Conservation (phyloP, 2,329 filamentous ascomycete species). For the Didymellaceae sp. region DNA sequence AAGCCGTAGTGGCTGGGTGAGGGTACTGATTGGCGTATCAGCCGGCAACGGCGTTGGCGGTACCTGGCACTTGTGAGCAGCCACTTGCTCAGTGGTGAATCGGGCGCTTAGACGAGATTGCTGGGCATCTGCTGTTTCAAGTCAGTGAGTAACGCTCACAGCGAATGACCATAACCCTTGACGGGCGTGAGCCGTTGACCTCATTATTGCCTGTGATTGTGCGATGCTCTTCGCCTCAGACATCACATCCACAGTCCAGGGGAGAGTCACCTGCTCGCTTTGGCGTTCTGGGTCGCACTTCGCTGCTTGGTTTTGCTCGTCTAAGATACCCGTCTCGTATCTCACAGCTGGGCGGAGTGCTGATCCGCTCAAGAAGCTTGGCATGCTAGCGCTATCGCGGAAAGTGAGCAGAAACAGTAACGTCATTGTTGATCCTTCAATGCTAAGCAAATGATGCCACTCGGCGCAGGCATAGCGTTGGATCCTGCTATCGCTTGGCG, state of each 20-base stretch:
- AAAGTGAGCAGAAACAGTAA: slow-evolving; percentile 1
- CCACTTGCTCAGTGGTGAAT: slow-evolving; percentile 1
- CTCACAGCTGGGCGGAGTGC: neutral
- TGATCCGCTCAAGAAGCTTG: neutral
- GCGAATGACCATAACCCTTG: neutral
- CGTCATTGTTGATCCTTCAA: slow-evolving; percentile 9
- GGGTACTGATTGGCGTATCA: neutral
- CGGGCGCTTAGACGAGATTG: slow-evolving; percentile 3
- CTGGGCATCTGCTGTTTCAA: neutral
- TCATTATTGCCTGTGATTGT: neutral
- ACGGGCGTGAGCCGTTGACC: neutral
- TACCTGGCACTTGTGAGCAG: slow-evolving; percentile 5
- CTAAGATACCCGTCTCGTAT: slow-evolving; percentile 1
- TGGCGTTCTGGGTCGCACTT: neutral
- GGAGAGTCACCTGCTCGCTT: neutral
- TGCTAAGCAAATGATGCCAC: slow-evolving; percentile 15
- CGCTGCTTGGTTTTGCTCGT: neutral
- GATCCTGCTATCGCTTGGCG: slow-evolving; percentile 4
- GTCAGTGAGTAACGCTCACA: neutral
- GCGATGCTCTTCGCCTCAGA: too few relatives aligned
- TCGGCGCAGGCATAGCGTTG: slow-evolving; percentile 1
- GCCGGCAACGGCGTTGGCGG: neutral
- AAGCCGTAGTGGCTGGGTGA: neutral
- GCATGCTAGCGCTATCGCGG: neutral
- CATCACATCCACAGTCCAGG: too few relatives aligned